A percentile compares a stretch with the other conserved stretches of the same genome.
Evolutionary conservation across 768 basidiomycete species (phyloP).

Genomic region (Boletus bicolor): DNA sequence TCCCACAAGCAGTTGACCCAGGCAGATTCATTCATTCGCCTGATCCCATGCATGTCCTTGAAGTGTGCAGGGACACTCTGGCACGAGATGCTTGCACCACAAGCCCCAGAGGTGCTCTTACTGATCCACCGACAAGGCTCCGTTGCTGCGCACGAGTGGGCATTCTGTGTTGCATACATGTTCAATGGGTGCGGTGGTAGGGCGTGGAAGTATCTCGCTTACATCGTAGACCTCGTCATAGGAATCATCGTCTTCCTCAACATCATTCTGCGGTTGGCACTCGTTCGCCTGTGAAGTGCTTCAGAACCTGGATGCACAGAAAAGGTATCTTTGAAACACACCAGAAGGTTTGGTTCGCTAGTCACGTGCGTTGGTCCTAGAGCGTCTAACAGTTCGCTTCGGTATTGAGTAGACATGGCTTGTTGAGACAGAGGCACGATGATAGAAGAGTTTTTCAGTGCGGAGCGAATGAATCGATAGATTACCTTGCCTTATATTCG

Average conservation of each 20-base stretch:
- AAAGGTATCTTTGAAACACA: not conserved
- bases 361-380: not conserved
- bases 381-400: not conserved
- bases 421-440: too few species aligned
- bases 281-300: not conserved
- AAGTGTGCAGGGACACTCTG: not conserved
- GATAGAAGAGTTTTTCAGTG: not conserved
- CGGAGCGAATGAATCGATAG: not conserved
- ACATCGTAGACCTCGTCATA: not conserved
- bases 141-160: not conserved
- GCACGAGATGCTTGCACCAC: not conserved
- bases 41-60: not conserved
- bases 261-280: not conserved
- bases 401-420: not conserved
- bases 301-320: not conserved
- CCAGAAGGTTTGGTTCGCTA: not conserved
- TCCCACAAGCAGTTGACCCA: not conserved
- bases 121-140: not conserved
- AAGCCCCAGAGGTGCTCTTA: not conserved
- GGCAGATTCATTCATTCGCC: rapidly evolving
- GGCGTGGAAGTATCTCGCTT: not conserved
- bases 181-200: not conserved
- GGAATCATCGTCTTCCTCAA: not conserved
- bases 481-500: not conserved
- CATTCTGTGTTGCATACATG: not conserved